Conservation (phyloP, 2,329 filamentous ascomycete genomes). For the Zymoseptoria ardabiliae region DNA sequence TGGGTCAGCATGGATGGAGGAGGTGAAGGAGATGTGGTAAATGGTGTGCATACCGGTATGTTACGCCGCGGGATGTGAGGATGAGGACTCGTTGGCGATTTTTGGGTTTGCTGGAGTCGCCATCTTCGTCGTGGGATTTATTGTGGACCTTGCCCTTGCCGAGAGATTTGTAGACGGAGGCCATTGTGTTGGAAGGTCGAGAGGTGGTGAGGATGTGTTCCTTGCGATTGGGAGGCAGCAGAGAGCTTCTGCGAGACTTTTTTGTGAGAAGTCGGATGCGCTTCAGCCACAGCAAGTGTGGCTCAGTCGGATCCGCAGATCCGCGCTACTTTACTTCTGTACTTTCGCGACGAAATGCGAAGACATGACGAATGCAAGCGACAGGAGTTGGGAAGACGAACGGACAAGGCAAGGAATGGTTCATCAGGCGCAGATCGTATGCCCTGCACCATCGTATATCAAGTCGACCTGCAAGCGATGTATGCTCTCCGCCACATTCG, state of each 20-base stretch:
- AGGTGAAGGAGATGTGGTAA: background rate
- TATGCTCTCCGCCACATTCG: no score
- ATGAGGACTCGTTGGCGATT: constrained; percentile 66
- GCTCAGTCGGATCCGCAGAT: background rate
- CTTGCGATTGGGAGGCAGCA: background rate
- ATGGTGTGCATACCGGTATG: constrained; percentile 55
- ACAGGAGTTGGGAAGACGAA: background rate
- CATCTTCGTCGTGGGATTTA: constrained; percentile 23
- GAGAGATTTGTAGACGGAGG: constrained; percentile 51
- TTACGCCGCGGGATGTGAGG: constrained; percentile 85
- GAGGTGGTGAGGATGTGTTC: background rate
- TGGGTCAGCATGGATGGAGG: background rate
- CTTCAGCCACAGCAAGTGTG: background rate
- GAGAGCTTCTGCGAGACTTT: background rate
- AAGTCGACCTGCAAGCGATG: no score
- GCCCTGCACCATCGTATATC: no score
- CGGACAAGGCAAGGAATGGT: background rate
- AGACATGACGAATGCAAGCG: background rate
- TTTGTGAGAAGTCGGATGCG: background rate
- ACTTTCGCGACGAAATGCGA: background rate
- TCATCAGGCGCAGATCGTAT: no score
- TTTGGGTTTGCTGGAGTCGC: constrained; percentile 25
- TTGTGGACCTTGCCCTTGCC: constrained; percentile 36
- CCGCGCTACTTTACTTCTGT: background rate
- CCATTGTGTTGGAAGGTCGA: constrained; percentile 36